Conservation (phyloP, 2,329 filamentous ascomycete genomes). For the Helminthosporium solani region DNA sequence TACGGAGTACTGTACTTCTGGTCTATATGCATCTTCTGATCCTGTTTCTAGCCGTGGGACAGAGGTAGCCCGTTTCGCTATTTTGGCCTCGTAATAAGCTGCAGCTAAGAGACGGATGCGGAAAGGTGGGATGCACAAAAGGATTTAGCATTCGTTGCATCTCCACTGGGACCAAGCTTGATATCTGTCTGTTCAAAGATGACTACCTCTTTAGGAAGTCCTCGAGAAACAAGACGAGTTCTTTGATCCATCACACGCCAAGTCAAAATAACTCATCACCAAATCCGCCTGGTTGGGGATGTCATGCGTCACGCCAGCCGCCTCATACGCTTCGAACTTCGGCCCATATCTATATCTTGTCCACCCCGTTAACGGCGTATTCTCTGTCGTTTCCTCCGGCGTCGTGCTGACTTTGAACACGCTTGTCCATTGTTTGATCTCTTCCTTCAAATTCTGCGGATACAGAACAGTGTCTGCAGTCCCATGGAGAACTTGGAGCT, state of each 20-base stretch:
- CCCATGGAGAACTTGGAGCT: conserved; percentile 36
- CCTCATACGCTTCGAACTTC: conserved; percentile 37
- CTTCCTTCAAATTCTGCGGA: conserved; percentile 36
- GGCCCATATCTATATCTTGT: conserved; percentile 30
- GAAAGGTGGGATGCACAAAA: background rate
- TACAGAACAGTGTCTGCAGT: conserved; percentile 28
- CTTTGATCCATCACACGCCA: conserved; percentile 11
- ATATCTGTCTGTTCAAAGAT: background rate
- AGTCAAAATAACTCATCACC: conserved; percentile 37
- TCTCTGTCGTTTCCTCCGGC: conserved; percentile 19
- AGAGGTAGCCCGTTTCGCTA: no score
- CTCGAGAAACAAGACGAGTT: conserved; percentile 5
- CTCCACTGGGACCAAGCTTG: no score
- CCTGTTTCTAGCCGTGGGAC: no score
- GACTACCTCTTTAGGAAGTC: background rate
- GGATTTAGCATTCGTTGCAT: no score
- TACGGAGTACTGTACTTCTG: no score
- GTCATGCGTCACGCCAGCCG: conserved; percentile 29
- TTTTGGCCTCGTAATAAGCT: no score
- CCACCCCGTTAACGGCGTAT: conserved; percentile 35
- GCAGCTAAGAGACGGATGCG: no score
- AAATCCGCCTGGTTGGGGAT: conserved; percentile 35
- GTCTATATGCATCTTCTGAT: no score
- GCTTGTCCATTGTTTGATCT: conserved; percentile 39
- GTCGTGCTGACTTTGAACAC: conserved; percentile 29